Evolutionary conservation across 306 rosid species (phyloP), one percentile per base, ranked within the genome.

Genomic region (Sechiopsis laciniata): DNA sequence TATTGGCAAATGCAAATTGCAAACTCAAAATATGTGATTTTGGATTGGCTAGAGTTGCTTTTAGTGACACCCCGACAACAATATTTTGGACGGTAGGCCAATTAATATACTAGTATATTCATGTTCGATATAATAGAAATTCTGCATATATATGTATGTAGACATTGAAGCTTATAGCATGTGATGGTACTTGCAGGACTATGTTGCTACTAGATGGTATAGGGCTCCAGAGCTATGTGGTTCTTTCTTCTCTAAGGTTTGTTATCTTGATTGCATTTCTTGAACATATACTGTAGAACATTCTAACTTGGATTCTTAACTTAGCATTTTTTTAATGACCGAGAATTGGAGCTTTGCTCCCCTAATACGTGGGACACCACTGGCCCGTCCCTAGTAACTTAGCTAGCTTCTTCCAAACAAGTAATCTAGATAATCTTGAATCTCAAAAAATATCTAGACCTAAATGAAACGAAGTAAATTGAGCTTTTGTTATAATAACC

Each of bases 141-240:
- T 66, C 35, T 67, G 55, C 11, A 32, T 32, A 45, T 42, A 14
- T 68, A 21, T 67, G 20, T 16, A n/a, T n/a, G 50, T 35, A 21
- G 59, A 69, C 9, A 57, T 6, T 3, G n/a, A 59, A 29, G 24
- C 51, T 75, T 17, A 75, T 62, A 37, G n/a, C 4, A 29, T 63
- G 3, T 29, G 60, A 51, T 52, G 51, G 55, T 76, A 70, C 62
- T 57, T 78, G 76, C 84, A 93, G 97, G 97, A 93, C 82, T 93
- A 93, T 81, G 98, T 93, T 80, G 97, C 98, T 72, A 93, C 98
- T 42, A 88, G 98, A 83, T 93, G 98, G 98, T 93, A 93, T 83
- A 86, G 97, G 45, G 45, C 45, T 37, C 45, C 45, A 37, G 45
- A 37, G 45, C 45, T 37, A 37, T 37, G 45, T 37, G 97, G 98